Evolutionary conservation across 108 stramenopile species (phyloP).

Genomic region (Nannochloropsis salina): DNA sequence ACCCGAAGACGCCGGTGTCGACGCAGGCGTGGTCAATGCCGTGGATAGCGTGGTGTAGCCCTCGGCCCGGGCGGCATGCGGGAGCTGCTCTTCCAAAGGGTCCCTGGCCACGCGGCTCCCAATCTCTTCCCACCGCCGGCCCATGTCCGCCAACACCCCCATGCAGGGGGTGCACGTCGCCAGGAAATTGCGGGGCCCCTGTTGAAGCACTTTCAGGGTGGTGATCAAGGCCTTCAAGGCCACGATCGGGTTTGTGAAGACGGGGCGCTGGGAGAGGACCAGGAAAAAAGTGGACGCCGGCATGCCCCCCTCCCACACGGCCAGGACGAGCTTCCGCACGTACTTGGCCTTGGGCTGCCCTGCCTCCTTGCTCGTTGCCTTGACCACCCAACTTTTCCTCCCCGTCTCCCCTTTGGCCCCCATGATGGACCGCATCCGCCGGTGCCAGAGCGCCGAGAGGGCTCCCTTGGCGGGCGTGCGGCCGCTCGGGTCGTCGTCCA

Average conservation of each 20-base stretch:
- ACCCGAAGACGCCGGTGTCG: not conserved
- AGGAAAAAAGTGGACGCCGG: not conserved
- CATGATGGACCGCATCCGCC: not conserved
- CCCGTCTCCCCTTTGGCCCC: not conserved
- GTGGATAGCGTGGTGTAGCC: not conserved
- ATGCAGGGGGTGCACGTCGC: not conserved
- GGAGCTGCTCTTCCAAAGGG: not conserved
- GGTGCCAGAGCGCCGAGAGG: not conserved
- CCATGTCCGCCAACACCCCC: not conserved
- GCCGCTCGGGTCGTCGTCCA: not conserved
- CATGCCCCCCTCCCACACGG: not conserved
- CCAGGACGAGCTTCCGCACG: not conserved
- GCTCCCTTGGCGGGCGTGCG: not conserved
- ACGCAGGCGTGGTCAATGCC: not conserved
- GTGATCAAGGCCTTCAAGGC: constrained; percentile 3
- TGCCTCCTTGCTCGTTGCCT: constrained; percentile 13
- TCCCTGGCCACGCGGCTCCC: not conserved
- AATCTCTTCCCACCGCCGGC: not conserved
- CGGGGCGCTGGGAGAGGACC: not conserved
- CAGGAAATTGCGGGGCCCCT: not conserved
- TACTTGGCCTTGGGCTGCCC: constrained; percentile 20
- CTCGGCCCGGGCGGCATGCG: not conserved
- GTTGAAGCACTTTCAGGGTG: not conserved
- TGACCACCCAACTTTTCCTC: constrained; percentile 6
- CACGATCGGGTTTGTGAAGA: not conserved